Percentiles rank a stretch among this genome's conserved stretches.
These are phyloP conservation scores for Eimeria brunetti DNA, from an alignment of 169 alveolate genomes.

Conservation along the genomic window DNA sequence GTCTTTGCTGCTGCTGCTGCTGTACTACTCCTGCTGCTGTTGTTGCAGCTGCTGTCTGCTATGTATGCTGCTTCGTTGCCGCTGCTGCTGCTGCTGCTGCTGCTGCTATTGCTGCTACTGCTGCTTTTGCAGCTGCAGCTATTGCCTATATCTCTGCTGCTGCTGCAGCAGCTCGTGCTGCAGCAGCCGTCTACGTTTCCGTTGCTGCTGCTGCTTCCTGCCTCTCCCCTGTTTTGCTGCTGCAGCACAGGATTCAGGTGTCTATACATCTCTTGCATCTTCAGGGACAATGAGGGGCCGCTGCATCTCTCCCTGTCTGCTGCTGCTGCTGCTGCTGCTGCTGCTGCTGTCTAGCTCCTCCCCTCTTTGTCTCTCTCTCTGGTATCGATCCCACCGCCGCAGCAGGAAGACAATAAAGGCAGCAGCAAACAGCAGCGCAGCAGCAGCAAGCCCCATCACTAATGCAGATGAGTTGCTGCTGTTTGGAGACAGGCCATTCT, in stretches of 20 bases:
- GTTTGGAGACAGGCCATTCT: background rate
- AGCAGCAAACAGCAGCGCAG: background rate
- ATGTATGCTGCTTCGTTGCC: background rate
- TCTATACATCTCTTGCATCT: constrained; percentile 26
- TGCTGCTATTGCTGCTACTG: background rate
- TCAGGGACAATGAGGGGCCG: constrained; percentile 16
- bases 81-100: background rate
- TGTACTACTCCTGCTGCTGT: background rate
- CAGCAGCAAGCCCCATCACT: background rate
- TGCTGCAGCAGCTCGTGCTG: background rate
- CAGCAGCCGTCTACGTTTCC: background rate
- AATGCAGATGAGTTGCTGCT: background rate
- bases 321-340: constrained; percentile 1
- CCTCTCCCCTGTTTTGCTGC: background rate
- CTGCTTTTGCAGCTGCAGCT: constrained; percentile 6
- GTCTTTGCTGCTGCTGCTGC: background rate
- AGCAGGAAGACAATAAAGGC: background rate
- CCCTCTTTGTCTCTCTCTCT: background rate
- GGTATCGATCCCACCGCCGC: constrained; percentile 26
- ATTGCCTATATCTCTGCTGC: background rate
- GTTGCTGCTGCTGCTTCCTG: background rate
- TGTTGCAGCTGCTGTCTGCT: background rate
- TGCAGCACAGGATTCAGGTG: constrained; percentile 11
- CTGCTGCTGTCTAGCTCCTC: too few relatives aligned
- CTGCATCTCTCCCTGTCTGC: constrained; percentile 18